Evolutionary conservation across 495 filamentous ascomycete genomes (phyloP).

Genomic region (Aspergillus leporis): DNA sequence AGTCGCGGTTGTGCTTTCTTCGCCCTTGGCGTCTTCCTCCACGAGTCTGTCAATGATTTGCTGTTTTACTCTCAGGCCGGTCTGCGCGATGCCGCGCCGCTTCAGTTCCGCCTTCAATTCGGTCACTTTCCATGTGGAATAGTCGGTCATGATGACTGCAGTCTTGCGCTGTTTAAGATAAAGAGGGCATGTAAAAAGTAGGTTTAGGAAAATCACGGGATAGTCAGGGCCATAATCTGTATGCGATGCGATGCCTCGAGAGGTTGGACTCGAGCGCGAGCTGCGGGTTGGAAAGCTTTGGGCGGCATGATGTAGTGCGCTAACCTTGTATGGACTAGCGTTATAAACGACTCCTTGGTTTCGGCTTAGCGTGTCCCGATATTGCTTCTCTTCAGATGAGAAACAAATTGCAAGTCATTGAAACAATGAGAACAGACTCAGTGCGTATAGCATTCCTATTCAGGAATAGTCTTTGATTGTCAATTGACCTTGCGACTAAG

Average conservation of each 20-base stretch:
- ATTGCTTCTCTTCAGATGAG: not conserved
- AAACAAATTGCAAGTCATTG: no score
- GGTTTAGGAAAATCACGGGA: not conserved
- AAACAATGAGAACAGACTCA: no score
- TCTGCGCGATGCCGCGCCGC: conserved; percentile 51
- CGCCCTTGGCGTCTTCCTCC: conserved; percentile 41
- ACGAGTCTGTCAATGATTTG: conserved; percentile 48
- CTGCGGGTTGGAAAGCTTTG: not conserved
- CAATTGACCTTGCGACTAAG: no score
- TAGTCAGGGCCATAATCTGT: conserved; percentile 17
- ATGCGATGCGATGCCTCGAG: conserved; percentile 32
- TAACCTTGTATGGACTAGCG: conserved; percentile 17
- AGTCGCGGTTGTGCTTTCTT: conserved; percentile 18
- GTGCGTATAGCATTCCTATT: no score
- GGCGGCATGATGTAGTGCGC: conserved; percentile 29
- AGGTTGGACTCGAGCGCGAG: conserved; percentile 15
- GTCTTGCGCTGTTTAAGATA: not conserved
- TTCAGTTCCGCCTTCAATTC: conserved; percentile 56
- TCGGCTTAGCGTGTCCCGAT: not conserved
- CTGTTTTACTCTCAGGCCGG: conserved; percentile 51
- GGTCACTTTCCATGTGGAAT: conserved; percentile 53
- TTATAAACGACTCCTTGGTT: not conserved
- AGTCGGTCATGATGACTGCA: conserved; percentile 45
- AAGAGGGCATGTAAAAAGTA: not conserved
- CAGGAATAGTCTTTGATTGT: no score